Conservation (phyloP, 1,284 basidiomycete genomes). For the Boletus smithii region DNA sequence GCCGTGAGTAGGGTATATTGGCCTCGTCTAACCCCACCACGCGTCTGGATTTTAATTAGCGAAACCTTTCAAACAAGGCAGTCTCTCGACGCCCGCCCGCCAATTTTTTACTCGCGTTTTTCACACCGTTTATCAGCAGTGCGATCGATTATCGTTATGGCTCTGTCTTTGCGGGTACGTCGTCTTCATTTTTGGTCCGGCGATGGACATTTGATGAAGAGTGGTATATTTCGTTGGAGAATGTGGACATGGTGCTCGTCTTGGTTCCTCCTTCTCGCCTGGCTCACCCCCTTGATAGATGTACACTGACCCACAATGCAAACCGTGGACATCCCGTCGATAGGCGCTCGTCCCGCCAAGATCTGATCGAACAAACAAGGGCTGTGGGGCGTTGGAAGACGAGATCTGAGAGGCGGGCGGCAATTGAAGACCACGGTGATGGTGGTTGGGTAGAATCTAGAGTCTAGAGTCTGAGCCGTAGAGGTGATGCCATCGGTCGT, state of each 20-base stretch:
- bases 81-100: constrained; percentile 70
- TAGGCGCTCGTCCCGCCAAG: constrained; percentile 51
- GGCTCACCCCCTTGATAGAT: constrained; percentile 40
- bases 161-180: constrained; percentile 64
- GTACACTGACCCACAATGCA: constrained; percentile 69
- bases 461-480: too few relatives aligned
- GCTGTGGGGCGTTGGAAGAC: too few relatives aligned
- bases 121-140: constrained; percentile 63
- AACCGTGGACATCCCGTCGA: constrained; percentile 60
- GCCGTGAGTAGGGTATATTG: constrained; percentile 36
- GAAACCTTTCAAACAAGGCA: constrained; percentile 79
- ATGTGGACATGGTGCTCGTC: constrained; percentile 53
- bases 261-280: not conserved
- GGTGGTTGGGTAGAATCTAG: too few relatives aligned
- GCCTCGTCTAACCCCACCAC: constrained; percentile 25
- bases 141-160: constrained; percentile 66
- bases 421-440: too few relatives aligned
- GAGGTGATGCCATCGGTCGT: too few relatives aligned
- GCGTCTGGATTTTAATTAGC: constrained; percentile 73
- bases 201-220: not conserved
- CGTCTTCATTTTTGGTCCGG: not conserved
- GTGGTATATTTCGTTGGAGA: constrained; percentile 61
- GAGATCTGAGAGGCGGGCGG: too few relatives aligned
- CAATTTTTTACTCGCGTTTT: constrained; percentile 78
- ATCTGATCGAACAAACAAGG: constrained; percentile 39